Conservation (phyloP, 176 grass and related monocot species). For the Aegilops tauschii region DNA sequence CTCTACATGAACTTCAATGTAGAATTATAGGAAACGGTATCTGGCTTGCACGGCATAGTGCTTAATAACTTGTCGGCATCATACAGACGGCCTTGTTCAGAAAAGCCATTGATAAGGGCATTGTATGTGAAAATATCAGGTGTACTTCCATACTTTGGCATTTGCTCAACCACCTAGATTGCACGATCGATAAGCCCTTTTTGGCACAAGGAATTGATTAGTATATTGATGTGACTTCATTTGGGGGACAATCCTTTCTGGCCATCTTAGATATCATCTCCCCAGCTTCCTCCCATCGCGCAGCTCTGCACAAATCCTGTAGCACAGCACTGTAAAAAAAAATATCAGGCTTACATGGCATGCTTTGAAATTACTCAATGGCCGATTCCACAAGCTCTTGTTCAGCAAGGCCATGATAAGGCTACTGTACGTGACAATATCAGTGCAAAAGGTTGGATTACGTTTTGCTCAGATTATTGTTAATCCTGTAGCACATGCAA, state of each 20-base stretch:
- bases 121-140: slow-evolving; percentile 50
- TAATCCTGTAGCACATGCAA: neutral
- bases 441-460: neutral
- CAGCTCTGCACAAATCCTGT: slow-evolving; percentile 39
- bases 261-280: slow-evolving; percentile 39
- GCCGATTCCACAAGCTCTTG: slow-evolving; percentile 38
- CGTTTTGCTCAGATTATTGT: slow-evolving; percentile 28
- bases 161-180: slow-evolving; percentile 41
- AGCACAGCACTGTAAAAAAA: slow-evolving; percentile 40
- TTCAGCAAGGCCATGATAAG: slow-evolving; percentile 53
- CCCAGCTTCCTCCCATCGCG: slow-evolving; percentile 36
- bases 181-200: slow-evolving; percentile 37
- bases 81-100: slow-evolving; percentile 34
- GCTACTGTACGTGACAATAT: slow-evolving; percentile 48
- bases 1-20: slow-evolving; percentile 46
- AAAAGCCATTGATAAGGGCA: slow-evolving; percentile 44
- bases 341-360: slow-evolving; percentile 43
- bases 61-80: slow-evolving; percentile 39
- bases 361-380: slow-evolving; percentile 39
- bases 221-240: slow-evolving; percentile 51
- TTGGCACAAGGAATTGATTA: slow-evolving; percentile 46
- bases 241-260: slow-evolving; percentile 33
- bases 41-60: slow-evolving; percentile 41
- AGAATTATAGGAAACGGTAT: slow-evolving; percentile 45
- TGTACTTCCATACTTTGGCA: slow-evolving; percentile 34